Evolutionary conservation across 495 filamentous ascomycete species (phyloP).

Genomic region (Hyphodiscus hymeniophilus): DNA sequence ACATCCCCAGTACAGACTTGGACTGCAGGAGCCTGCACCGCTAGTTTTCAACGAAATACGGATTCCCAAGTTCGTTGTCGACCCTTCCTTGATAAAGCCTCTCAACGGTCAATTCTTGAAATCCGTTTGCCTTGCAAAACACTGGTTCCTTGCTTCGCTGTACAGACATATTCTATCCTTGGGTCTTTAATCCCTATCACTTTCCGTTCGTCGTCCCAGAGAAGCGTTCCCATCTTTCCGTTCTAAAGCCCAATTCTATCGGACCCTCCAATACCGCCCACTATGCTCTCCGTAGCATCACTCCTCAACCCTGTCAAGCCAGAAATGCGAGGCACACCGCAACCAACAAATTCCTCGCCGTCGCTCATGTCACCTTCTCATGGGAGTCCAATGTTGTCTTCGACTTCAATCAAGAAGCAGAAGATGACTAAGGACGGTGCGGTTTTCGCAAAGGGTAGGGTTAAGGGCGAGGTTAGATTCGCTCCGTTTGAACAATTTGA

Average conservation of each 20-base stretch:
- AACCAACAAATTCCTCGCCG: slow-evolving; percentile 21
- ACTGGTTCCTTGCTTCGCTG: slow-evolving; percentile 10
- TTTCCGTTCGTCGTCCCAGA: slow-evolving; percentile 14
- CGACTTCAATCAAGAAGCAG: slow-evolving; percentile 27
- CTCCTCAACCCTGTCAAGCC: slow-evolving; percentile 49
- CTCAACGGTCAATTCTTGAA: slow-evolving; percentile 10
- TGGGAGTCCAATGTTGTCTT: slow-evolving; percentile 20
- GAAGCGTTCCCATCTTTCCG: slow-evolving; percentile 16
- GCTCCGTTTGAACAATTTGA: slow-evolving; percentile 57
- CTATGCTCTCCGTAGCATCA: slow-evolving; percentile 42
- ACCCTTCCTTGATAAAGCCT: slow-evolving; percentile 17
- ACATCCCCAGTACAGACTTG: slow-evolving; percentile 11
- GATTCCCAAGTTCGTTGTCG: slow-evolving; percentile 11
- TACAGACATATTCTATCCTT: slow-evolving; percentile 6
- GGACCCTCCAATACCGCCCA: slow-evolving; percentile 24
- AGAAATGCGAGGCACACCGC: slow-evolving; percentile 18
- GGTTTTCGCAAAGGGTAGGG: slow-evolving; percentile 45
- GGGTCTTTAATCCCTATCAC: slow-evolving; percentile 8
- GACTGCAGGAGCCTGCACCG: slow-evolving; percentile 19
- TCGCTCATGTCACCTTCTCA: slow-evolving; percentile 19
- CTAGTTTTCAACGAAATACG: slow-evolving; percentile 18
- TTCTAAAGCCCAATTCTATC: slow-evolving; percentile 7
- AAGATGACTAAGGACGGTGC: slow-evolving; percentile 53
- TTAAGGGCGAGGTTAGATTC: slow-evolving; percentile 57
- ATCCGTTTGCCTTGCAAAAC: slow-evolving; percentile 21